Evolutionary conservation across 768 basidiomycete species (phyloP), one percentile per base, ranked within the genome.

Genomic region (Leccinum olivaceopallidum): DNA sequence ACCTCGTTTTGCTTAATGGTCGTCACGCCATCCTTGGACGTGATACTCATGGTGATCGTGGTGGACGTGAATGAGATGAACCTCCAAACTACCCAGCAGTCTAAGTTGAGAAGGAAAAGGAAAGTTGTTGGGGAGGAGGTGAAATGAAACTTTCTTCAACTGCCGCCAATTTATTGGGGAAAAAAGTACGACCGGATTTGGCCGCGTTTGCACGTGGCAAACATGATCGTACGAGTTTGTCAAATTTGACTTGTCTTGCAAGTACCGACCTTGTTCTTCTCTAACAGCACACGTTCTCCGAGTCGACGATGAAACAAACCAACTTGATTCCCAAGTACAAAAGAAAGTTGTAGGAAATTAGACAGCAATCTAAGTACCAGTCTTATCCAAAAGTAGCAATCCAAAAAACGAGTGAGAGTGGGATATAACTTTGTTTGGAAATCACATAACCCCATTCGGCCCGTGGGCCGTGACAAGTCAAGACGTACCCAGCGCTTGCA

Each of bases 1-100:
- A 84, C 83, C 53, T 82, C 79, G 48, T 77, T 81, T 76, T 90
- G 90, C 61, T 87, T 79, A 53, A 81, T 69, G 57, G 71, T 73
- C 59, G 70, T 69, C 22, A 67, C 49, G 51, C 61, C 65, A 26
- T 68, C 47, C 54, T 62, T 60, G 14, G 59, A 57, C 20, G 60
- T 12, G 16, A 60, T 18, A 32, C 20, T 61, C 73, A 74, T 74
- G 18, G 49, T 63, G 52, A 53, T 63, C 63, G 66, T 68, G 14
- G 60, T 28, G 13, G 50, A 54, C 18, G 63, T 66, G 24, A 53
- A 26, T 47, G 34, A 34, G 34, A 34, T 34, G 47, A 42, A 13
- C 14, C 47, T 49, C 58, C 14, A 8, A 53, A 60, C 59, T 66
- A 63, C 53, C 53, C 56, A 49, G 30, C 18, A 57, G 22, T 56